Percentiles rank a stretch among this genome's conserved stretches.
These are phyloP conservation scores for Podospora sp. DNA, from an alignment of 495 filamentous ascomycete species.

Conservation along the genomic window DNA sequence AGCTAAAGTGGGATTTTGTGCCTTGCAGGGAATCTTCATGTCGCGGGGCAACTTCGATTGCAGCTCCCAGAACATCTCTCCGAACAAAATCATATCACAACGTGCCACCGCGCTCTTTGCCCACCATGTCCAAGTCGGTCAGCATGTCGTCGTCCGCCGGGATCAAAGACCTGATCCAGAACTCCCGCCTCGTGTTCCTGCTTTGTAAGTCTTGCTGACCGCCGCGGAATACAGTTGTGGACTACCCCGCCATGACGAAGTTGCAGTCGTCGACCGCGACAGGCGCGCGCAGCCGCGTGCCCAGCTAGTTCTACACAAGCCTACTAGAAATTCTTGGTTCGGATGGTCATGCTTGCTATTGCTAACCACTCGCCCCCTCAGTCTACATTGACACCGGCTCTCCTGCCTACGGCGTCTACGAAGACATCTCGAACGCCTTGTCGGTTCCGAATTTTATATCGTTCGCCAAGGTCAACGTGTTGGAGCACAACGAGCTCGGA, in stretches of 20 bases:
- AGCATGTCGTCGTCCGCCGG: constrained; percentile 72
- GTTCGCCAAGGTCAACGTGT: constrained; percentile 86
- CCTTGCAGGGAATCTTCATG: constrained; percentile 17
- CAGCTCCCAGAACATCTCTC: not conserved
- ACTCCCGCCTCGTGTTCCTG: constrained; percentile 73
- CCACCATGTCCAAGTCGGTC: constrained; percentile 65
- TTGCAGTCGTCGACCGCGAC: not conserved
- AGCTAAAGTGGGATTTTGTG: not conserved
- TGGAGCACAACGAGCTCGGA: constrained; percentile 73
- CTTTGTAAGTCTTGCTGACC: constrained; percentile 66
- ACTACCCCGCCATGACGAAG: constrained; percentile 16
- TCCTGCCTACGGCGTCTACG: constrained; percentile 68
- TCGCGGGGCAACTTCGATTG: constrained; percentile 15
- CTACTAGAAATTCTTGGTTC: not conserved
- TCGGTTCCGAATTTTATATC: constrained; percentile 73
- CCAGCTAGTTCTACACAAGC: not conserved
- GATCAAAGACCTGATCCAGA: constrained; percentile 66
- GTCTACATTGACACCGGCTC: constrained; percentile 68
- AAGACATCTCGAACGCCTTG: constrained; percentile 71
- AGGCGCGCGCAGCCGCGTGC: not conserved
- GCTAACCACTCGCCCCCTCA: constrained; percentile 36
- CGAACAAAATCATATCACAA: not conserved
- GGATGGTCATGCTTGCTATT: not conserved
- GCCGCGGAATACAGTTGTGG: not conserved
- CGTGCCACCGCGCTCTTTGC: not conserved